Percentiles rank a stretch among this genome's conserved stretches.
These are phyloP conservation scores for Aleurites moluccanus DNA, from an alignment of 441 rosid species.

Conservation along the genomic window DNA sequence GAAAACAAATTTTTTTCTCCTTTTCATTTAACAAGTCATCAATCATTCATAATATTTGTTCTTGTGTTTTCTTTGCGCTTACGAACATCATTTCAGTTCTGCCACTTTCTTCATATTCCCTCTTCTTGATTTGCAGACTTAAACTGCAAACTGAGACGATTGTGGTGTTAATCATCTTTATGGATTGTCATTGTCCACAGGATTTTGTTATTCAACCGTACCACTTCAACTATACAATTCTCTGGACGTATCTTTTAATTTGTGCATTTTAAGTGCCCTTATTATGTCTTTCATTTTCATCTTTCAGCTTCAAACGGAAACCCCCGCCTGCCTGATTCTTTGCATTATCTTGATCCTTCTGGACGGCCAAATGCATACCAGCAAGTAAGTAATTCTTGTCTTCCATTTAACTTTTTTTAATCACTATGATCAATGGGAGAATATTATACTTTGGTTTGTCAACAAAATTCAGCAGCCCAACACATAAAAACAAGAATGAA, in stretches of 20 bases:
- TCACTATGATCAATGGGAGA: background rate
- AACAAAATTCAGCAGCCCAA: background rate
- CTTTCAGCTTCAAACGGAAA: slow-evolving; percentile 92
- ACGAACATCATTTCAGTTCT: background rate
- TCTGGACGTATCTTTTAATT: background rate
- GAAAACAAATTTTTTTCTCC: background rate
- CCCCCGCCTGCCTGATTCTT: slow-evolving; percentile 93
- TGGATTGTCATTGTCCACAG: background rate
- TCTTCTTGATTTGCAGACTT: background rate
- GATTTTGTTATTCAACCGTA: background rate
- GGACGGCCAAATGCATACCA: slow-evolving; percentile 85
- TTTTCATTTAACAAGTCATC: slow-evolving; percentile 6
- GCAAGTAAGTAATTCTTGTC: slow-evolving; percentile 46
- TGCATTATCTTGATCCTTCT: slow-evolving; percentile 88
- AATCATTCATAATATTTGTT: background rate
- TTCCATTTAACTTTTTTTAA: background rate
- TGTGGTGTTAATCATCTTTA: background rate
- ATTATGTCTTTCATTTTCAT: slow-evolving; percentile 21
- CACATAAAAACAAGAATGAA: background rate
- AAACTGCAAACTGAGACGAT: background rate
- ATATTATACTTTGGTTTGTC: background rate
- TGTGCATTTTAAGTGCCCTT: background rate
- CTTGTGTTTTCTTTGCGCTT: slow-evolving; percentile 16
- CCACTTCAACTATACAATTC: background rate
- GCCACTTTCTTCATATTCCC: background rate